Evolutionary conservation across 768 basidiomycete species (phyloP), one percentile per base, ranked within the genome.

Genomic region (Boletus pseudopeckii): DNA sequence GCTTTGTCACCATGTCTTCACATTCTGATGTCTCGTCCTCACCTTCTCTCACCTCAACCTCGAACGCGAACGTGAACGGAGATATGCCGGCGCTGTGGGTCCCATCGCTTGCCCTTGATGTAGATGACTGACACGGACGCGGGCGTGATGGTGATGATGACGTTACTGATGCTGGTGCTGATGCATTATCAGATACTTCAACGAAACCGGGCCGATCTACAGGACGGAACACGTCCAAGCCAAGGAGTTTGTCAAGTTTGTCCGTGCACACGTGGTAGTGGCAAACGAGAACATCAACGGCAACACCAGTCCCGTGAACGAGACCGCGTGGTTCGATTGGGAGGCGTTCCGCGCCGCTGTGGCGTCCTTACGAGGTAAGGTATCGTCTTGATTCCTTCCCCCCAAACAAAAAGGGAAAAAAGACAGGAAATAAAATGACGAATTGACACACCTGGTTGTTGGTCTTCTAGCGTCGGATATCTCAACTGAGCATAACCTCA

Each of bases 161-260:
- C n/a, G 49, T 33, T 10, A 10, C 32, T 45, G 48, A 32, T 32
- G 30, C 8, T 9, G 9, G 30, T 32, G 14, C 17, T 13, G 28
- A 17, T n/a, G 20, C 30, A 11, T 6, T 17, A 36, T 48, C 61
- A 53, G 52, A 10, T 53, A 53, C 26, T 53, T 53, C 33, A 53
- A 53, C 33, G 52, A 53, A 40, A 53, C 52, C 10, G 52, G 52
- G 18, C 52, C 52, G 15, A 53, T 53, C 32, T 53, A 53, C 18
- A 14, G 22, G 40, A 17, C 26, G 18, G 53, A 54, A 22, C 40
- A 52, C 26, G 8, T 24, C 10, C 49, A 54, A 26, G 49, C 33
- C 22, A 53, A 53, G 33, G 53, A 52, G 20, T 54, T 54, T 24
- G 39, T 54, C 34, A 36, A 52, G 11, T 43, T 54, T 32, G 53